Evolutionary conservation across 257 asterid species (phyloP), one percentile per base, ranked within the genome.

Genomic region (Nicotiana tomentosiformis): DNA sequence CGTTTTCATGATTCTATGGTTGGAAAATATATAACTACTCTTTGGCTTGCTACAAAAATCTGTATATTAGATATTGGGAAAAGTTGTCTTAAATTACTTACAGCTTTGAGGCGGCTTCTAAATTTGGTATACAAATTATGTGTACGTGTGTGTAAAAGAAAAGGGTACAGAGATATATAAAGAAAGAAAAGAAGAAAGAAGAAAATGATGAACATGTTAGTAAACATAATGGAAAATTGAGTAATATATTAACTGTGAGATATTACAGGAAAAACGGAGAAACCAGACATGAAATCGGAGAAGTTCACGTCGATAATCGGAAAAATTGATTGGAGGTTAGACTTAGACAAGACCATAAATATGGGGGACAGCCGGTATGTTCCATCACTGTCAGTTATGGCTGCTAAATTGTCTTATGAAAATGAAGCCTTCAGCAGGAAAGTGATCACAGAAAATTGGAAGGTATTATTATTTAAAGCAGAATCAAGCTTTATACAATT

Each of bases 331-430:
- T 51, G 77, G 61, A 85, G 95, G 81, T 84, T 82, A 62, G 87
- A 89, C 29, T 84, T 93, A 35, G 90, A 89, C 76, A 67, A 5
- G 37, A 86, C 33, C 5, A 84, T 81, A 66, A 66, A 20, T 10
- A 76, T 46, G 5, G 64, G 66, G 17, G 85, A 83, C 55, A 32
- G 33, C 61, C 68, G 87, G 39, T 84, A 87, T 49, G 58, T 62
- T 60, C 82, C 96, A 37, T 79, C 87, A 11, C 58, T 90, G 6
- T 84, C 95, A 3, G 81, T 90, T 1, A 91, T 93, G 96, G 96
- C 96, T 4, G 89, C 96, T 77, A 91, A 93, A 88, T 74, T 91
- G 29, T 84, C 93, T 2, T 93, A 93, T 43, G 97, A 93, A 76
- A 91, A 93, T 78, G 67, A 86, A 83, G 82, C 93, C 18, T 90